A percentile compares a stretch with the other conserved stretches of the same genome.
Evolutionary conservation across 768 basidiomycete species (phyloP).

Genomic region (Podaxis sp.): DNA sequence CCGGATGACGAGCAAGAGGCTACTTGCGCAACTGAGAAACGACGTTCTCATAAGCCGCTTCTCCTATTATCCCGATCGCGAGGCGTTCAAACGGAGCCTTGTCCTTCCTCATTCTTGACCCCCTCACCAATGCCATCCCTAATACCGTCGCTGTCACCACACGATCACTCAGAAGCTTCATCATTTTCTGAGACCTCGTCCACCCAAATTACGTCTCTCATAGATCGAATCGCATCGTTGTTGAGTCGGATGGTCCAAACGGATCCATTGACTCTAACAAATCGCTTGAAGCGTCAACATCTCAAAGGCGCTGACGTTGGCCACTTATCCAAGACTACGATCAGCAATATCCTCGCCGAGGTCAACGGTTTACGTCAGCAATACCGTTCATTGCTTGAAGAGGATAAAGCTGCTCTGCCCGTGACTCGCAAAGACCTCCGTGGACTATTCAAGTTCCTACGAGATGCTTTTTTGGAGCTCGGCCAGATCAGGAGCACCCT

Average conservation of each 20-base stretch:
- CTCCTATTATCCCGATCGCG: constrained; percentile 61
- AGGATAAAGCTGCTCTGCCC: constrained; percentile 60
- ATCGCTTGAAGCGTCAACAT: constrained; percentile 88
- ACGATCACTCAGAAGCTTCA: constrained; percentile 74
- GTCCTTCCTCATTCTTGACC: constrained; percentile 27
- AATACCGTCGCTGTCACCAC: constrained; percentile 41
- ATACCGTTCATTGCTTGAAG: constrained; percentile 74
- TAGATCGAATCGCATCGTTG: constrained; percentile 65
- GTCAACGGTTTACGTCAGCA: constrained; percentile 64
- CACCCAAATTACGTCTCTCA: constrained; percentile 51
- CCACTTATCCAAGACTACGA: constrained; percentile 81
- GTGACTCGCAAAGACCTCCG: constrained; percentile 83
- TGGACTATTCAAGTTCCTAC: constrained; percentile 78
- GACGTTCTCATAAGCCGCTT: constrained; percentile 40
- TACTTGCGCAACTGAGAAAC: constrained; percentile 31
- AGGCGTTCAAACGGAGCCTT: constrained; percentile 68
- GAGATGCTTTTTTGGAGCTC: constrained; percentile 81
- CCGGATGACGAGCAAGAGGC: constrained; percentile 33
- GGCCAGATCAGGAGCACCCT: constrained; percentile 78
- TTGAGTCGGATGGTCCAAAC: constrained; percentile 61
- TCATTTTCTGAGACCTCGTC: constrained; percentile 59
- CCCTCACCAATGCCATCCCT: constrained; percentile 37
- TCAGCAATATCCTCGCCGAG: constrained; percentile 74
- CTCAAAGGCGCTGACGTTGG: constrained; percentile 82
- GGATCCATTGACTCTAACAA: constrained; percentile 85